Evolutionary conservation across 106 monocot genomes (phyloP), one percentile per base, ranked within the genome.

Genomic region (Allium cepa): DNA sequence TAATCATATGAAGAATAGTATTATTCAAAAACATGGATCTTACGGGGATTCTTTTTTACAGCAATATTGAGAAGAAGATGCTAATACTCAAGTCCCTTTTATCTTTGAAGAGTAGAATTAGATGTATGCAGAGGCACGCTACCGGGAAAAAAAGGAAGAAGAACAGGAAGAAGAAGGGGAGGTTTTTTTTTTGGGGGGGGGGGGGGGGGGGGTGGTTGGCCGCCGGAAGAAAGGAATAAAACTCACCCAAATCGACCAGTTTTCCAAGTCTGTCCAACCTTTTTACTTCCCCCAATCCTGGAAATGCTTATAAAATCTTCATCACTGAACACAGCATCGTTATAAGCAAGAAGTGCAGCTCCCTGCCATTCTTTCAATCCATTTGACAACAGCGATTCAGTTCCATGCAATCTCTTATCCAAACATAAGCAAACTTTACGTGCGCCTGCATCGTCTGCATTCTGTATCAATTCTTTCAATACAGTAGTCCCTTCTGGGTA

Each of bases 401-500:
- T 61, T 59, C 87, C 92, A 66, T 97, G 97, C 14, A 50, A 50
- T n/a, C 97, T 84, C 47, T 92, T 81, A 57, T 97, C 97, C 70
- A 97, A 89, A 77, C 97, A 97, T 65, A 97, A 84, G 73, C 86
- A 63, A 59, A 97, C 80, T 58, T 57, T 79, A 64, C 84, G 79
- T 18, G 97, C 97, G 4, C 97, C 97, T 18, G 97, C 97, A 67
- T 97, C 97, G 70, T 97, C 97, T 68, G 97, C 97, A 71, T 97
- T 97, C 92, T 97, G 97, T 75, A 97, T 84, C 52, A 97, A 80
- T 75, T 97, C 97, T 82, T 89, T 88, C 49, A 97, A 86, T 27
- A 92, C 92, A 45, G 97, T 97, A 50, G 92, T 97, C 10, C 97
- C 97, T 75, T 97, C 97, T 2, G 92, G 97, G 56, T 97, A 97